Evolutionary conservation across 495 filamentous ascomycete genomes (phyloP), one percentile per base, ranked within the genome.

Genomic region (Penicillium steckii): DNA sequence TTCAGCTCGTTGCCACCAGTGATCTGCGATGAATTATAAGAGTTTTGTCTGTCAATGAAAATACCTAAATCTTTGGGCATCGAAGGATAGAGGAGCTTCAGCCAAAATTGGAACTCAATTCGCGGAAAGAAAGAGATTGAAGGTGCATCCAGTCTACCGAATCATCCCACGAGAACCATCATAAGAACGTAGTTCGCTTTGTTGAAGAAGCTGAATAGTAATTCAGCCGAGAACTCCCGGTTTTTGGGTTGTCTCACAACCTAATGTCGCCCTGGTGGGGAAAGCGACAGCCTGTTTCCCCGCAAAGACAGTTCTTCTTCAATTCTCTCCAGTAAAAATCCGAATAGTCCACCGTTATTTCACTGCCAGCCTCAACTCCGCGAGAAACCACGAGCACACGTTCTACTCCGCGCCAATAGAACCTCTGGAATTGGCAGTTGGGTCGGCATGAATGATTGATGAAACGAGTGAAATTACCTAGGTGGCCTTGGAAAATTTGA

Each of bases 391-490:
- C 62, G 40, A 75, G 60, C 33, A 73, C 73, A 13, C 71, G 57
- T 53, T 75, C 68, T 18, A 52, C 56, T 24, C 72, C 69, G 6
- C 67, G 44, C 70, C 74, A 74, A 19, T 62, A 63, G 52, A 77
- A 73, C n/a, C 60, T 29, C 27, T 29, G 27, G 47, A 73, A 73
- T 55, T 73, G 67, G 26, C 57, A 59, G 27, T 71, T 75, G 13
- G 69, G 68, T 7, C 59, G 50, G 48, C 69, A 74, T n/a, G 60
- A 68, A 46, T 75, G 72, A 42, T 73, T 73, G 43, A 73, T 62
- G 42, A 77, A 75, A 5, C 72, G 62, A 10, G 72, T 77, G 47
- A 72, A 71, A 52, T 77, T 75, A 8, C 73, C 72, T 51, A 63
- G 56, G 19, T 52, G 37, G 1, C 69, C 72, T 58, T 64, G 56